Evolutionary conservation across 2,329 filamentous ascomycete species (phyloP), one percentile per base, ranked within the genome.

Genomic region (Pestalotiopsis sp.): DNA sequence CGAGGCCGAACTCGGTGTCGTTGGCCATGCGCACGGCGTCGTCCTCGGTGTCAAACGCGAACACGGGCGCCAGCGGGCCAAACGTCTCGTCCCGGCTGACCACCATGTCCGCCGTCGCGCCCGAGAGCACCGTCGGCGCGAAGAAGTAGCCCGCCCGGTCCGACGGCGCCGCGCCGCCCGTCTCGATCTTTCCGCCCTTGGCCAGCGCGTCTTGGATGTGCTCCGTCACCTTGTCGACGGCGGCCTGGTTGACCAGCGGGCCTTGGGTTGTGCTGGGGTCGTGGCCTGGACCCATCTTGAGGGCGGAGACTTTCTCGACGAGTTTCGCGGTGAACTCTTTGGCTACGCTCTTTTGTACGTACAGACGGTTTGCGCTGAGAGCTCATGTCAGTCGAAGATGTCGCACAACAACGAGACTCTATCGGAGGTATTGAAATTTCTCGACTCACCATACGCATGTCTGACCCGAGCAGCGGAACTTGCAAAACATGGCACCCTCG

Each of bases 381-480:
- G 6, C 7, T 36, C 31, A 36, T 36, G 31, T 31, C 31, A 31
- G 7, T 31, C 7, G 14, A 23, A 56, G 7, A 56, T 56, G 11
- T 17, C 14, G 49, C 6, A 9, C 31, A 9, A 9, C 31, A 9
- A 31, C 7, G 31, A 31, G 6, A 31, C 6, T 7, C 27, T 27
- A 27, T 27, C 27, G 31, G 31, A 31, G 7, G 31, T 7, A 31
- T 31, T 9, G 31, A 9, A 9, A 31, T 36, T 36, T 36, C 31
- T 36, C 2, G 31, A 56, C 49, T 36, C 2, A 36, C 31, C 92
- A 95, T 23, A 98, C 95, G 80, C 96, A 99, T 0, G 96, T 98
- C 85, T 99, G 96, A 45, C 96, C 95, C 0, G 93, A 97, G 52
- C 92, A 94, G 67, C 96, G 92, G 89, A 98, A 98, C 81, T 98